phyloP scores from a whole-genome alignment of 2,329 filamentous ascomycete species.

The Ilyonectria destructans region DNA sequence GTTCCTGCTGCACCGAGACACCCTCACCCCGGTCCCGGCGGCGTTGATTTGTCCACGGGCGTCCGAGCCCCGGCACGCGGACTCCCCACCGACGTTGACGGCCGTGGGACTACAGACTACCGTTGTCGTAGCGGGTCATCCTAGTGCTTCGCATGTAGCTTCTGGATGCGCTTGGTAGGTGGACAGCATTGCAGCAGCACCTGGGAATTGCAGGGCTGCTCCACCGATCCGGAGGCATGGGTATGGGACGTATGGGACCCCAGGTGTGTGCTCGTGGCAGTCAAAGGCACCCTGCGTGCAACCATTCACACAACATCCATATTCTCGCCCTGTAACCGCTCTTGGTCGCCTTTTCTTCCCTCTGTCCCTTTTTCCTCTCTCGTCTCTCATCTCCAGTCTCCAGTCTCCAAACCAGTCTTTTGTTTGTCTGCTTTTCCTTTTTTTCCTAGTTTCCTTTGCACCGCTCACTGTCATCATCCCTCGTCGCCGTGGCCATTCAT shows the following conservation, averaged over 20 bases:
- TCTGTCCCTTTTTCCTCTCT: neutral
- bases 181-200: neutral
- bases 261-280: constrained; percentile 5
- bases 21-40: constrained; percentile 1
- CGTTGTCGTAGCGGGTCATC: no score
- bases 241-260: no score
- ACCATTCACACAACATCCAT: constrained; percentile 10
- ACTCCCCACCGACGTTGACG: neutral
- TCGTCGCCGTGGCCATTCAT: neutral
- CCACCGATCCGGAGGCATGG: constrained; percentile 1
- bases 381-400: neutral
- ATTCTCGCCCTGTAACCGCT: neutral
- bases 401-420: constrained; percentile 1
- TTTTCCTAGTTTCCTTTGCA: neutral
- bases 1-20: constrained; percentile 3
- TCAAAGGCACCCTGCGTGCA: constrained; percentile 3
- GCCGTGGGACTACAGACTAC: neutral
- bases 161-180: neutral
- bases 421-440: constrained; percentile 9
- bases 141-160: neutral
- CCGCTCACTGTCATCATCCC: neutral
- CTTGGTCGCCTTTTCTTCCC: constrained; percentile 1
- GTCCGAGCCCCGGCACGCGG: constrained; percentile 10
- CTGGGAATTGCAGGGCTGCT: neutral
- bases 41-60: constrained; percentile 10